Evolutionary conservation across 345 rosid species (phyloP).

Genomic region (Citrus reticulata): DNA sequence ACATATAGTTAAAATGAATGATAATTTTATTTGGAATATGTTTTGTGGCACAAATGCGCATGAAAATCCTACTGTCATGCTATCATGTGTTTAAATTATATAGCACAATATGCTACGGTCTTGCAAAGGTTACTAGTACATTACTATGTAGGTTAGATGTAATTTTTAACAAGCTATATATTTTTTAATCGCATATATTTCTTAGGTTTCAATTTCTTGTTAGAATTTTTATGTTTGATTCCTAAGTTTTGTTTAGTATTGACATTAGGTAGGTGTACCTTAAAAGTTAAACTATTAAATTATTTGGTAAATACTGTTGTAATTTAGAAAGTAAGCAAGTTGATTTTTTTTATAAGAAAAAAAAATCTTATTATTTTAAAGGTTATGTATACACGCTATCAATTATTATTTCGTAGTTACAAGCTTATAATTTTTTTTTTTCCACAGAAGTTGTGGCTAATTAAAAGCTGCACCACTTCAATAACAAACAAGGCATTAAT

Average conservation of each 20-base stretch:
- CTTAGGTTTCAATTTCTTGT: not conserved
- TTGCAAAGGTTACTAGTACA: not conserved
- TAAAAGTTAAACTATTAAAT: too few relatives aligned
- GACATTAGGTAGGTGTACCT: rapidly evolving
- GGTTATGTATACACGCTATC: too few relatives aligned
- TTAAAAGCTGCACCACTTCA: too few relatives aligned
- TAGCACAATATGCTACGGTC: not conserved
- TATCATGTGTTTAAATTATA: not conserved
- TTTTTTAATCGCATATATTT: not conserved
- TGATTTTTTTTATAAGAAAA: too few relatives aligned
- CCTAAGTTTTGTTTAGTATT: too few relatives aligned
- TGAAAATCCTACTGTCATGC: not conserved
- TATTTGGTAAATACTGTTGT: rapidly evolving
- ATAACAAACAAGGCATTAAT: too few relatives aligned
- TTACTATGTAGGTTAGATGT: not conserved
- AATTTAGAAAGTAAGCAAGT: too few relatives aligned
- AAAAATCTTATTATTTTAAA: too few relatives aligned
- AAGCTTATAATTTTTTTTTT: not conserved
- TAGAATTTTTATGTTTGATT: not conserved
- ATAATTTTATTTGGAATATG: not conserved
- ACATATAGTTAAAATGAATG: not conserved
- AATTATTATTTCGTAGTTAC: too few relatives aligned
- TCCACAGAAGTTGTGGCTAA: rapidly evolving
- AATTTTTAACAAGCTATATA: not conserved
- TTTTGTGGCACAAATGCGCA: not conserved